phyloP scores from a whole-genome alignment of 495 filamentous ascomycete species.

The Daldinia vernicosa region DNA sequence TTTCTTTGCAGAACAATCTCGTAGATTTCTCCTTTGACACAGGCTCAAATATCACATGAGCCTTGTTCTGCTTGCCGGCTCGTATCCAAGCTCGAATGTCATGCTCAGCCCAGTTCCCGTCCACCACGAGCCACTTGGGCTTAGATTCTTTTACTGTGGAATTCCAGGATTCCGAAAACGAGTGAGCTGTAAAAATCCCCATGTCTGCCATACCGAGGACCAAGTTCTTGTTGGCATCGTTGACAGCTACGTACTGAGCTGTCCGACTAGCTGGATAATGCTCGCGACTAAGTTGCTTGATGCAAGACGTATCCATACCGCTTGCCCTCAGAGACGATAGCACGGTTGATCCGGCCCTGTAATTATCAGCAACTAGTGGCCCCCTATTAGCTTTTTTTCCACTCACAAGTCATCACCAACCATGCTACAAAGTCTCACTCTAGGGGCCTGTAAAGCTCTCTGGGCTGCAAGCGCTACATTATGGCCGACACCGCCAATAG shows the following conservation, averaged over 20 bases:
- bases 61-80: slow-evolving; percentile 60
- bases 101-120: slow-evolving; percentile 79
- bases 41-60: slow-evolving; percentile 85
- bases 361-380: slow-evolving; percentile 1
- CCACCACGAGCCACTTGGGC: slow-evolving; percentile 79
- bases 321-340: slow-evolving; percentile 66
- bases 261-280: slow-evolving; percentile 67
- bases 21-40: slow-evolving; percentile 82
- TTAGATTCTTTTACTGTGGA: slow-evolving; percentile 62
- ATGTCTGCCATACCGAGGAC: slow-evolving; percentile 94
- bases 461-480: slow-evolving; percentile 88
- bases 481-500: slow-evolving; percentile 91
- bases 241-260: slow-evolving; percentile 90
- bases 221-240: slow-evolving; percentile 82
- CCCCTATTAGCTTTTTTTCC: neutral
- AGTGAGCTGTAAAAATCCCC: slow-evolving; percentile 74
- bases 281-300: slow-evolving; percentile 63
- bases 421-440: slow-evolving; percentile 74
- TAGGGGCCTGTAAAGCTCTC: slow-evolving; percentile 51
- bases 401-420: slow-evolving; percentile 75
- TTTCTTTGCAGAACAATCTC: slow-evolving; percentile 66
- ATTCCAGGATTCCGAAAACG: slow-evolving; percentile 65
- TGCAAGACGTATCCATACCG: slow-evolving; percentile 70
- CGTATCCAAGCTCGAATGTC: slow-evolving; percentile 70
- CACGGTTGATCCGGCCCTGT: slow-evolving; percentile 72